These are phyloP conservation scores for Botryotinia calthae DNA, from an alignment of 2,329 filamentous ascomycete species.

Conservation along the genomic window DNA sequence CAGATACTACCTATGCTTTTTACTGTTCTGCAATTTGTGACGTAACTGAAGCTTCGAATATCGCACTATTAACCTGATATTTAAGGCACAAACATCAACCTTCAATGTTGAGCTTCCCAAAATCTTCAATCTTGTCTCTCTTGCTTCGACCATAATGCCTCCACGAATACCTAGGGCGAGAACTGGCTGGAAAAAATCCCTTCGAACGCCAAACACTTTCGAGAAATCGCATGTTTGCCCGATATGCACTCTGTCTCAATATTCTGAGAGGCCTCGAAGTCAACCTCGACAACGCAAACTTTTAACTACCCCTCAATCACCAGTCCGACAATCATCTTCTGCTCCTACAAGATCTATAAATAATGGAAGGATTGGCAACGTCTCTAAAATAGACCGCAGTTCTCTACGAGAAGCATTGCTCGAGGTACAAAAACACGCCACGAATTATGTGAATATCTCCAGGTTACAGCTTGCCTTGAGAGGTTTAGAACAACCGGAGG, in stretches of 20 bases:
- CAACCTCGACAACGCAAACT: conserved; percentile 20
- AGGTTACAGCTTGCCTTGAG: conserved; percentile 69
- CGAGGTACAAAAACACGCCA: conserved; percentile 59
- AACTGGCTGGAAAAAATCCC: conserved; percentile 25
- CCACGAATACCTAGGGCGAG: conserved; percentile 34
- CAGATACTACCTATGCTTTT: not conserved
- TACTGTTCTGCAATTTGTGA: not conserved
- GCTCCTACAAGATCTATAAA: conserved; percentile 6
- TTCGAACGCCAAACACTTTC: conserved; percentile 21
- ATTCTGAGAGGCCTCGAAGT: conserved; percentile 10
- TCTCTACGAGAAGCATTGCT: conserved; percentile 46
- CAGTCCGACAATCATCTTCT: conserved; percentile 22
- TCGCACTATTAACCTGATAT: conserved; percentile 16
- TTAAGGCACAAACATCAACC: conserved; percentile 2
- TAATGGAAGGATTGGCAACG: not conserved
- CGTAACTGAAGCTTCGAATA: conserved; percentile 5
- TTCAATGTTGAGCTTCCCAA: conserved; percentile 18
- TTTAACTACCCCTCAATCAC: conserved; percentile 19
- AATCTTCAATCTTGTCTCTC: conserved; percentile 22
- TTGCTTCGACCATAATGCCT: conserved; percentile 34
- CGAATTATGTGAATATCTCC: conserved; percentile 64
- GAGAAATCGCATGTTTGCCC: conserved; percentile 29
- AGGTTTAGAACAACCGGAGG: conserved; percentile 56
- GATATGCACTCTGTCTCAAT: conserved; percentile 30
- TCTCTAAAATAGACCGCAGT: conserved; percentile 18